Conservation (phyloP, 2,329 filamentous ascomycete species). For the Fusarium pseudoanthophilum region DNA sequence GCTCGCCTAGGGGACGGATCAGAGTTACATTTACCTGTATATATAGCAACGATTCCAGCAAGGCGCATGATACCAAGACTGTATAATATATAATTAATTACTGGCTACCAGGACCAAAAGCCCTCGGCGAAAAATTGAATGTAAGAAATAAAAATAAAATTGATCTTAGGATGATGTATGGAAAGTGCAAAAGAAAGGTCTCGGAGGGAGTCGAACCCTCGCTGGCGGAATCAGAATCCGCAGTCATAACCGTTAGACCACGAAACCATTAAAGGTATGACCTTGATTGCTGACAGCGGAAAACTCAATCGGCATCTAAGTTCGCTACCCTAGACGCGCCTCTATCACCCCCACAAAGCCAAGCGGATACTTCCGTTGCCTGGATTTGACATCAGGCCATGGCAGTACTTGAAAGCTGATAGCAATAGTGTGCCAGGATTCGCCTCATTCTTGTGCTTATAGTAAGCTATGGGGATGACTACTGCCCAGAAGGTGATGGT, state of each 20-base stretch:
- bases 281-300: not conserved
- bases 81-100: not conserved
- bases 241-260: constrained; percentile 5
- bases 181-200: not conserved
- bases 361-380: accelerated
- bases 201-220: constrained; percentile 4
- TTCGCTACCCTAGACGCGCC: not conserved
- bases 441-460: accelerated
- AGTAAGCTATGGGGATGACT: too few relatives aligned
- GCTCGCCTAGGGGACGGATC: not conserved
- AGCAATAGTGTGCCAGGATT: accelerated
- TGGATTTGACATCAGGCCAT: accelerated
- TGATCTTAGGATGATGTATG: accelerated
- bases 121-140: not conserved
- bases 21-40: not conserved
- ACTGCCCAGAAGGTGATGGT: too few relatives aligned
- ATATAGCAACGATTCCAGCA: not conserved
- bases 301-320: not conserved
- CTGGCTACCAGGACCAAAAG: accelerated
- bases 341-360: accelerated
- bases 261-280: not conserved
- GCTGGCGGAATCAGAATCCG: constrained; percentile 3
- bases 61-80: not conserved
- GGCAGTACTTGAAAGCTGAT: accelerated
- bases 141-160: not conserved